Evolutionary conservation across 805 yeast genomes (phyloP), one percentile per base, ranked within the genome.

Genomic region (Wickerhamomyces bovis): DNA sequence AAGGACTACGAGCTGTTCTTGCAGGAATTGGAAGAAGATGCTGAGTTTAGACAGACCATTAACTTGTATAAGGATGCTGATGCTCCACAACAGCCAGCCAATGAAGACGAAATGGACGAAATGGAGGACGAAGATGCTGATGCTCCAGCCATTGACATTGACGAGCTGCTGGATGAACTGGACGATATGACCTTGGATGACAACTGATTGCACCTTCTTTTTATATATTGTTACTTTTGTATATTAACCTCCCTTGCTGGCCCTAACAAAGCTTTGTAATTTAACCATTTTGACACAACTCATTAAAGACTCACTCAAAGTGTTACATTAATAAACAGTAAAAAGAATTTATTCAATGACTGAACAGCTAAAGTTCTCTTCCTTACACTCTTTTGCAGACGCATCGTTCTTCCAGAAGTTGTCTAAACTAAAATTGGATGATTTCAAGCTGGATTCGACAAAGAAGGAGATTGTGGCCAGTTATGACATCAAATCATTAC

Each of bases 1-100:
- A 83, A 80, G 67, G 99, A 92, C 69, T 94, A 89, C 71, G 99
- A 92, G 71, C 63, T 84, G 55, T 94, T 94, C 87, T 78, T 94
- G 70, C 97, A 89, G 71, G 97, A 94, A 67, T 80, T 94, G 65
- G 99, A 94, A 73, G 98, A 94, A 69, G 99, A 94, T 69, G 82
- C 82, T 46, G 99, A 94, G 65, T 77, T 94, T 65, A 85, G 99
- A 73, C 89, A 85, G 59, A 81, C 89, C 41, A 80, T 94, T 66
- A 92, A 94, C 64, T 62, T 94, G 60, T 94, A 94, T 74, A 94
- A 89, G 71, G 80, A 83, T 45, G 64, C 44, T 13, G 39, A 48
- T 16, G 33, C 40, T 11, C 45, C 45, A 12, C 39, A 45, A 43
- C 45, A 38, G 25, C 23, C 42, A 13, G 49, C 44, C 13, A 62